These are phyloP conservation scores for Aureobasidium melanogenum DNA, from an alignment of 2,329 filamentous ascomycete genomes.

Conservation along the genomic window DNA sequence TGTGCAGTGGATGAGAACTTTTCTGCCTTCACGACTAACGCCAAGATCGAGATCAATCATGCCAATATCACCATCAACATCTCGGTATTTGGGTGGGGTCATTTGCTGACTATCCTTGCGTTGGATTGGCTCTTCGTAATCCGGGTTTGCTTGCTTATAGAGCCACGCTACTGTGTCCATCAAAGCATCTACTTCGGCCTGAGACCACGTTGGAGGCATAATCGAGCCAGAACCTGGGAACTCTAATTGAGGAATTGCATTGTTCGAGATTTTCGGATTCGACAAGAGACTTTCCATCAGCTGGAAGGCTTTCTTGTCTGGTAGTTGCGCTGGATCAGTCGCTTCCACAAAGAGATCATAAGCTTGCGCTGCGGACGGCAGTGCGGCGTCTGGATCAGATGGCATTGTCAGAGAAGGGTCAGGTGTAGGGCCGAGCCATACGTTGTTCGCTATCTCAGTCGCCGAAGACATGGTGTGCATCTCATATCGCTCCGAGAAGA, in stretches of 20 bases:
- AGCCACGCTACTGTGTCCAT: conserved; percentile 87
- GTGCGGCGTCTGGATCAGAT: conserved; percentile 39
- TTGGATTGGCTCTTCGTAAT: conserved; percentile 17
- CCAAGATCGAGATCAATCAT: conserved; percentile 34
- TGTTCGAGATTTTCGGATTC: conserved; percentile 14
- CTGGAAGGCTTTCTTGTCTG: conserved; percentile 57
- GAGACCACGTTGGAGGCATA: conserved; percentile 72
- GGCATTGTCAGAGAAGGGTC: conserved; percentile 48
- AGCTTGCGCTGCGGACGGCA: conserved; percentile 9
- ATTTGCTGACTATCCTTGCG: conserved; percentile 35
- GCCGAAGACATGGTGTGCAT: conserved; percentile 91
- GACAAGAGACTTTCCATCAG: conserved; percentile 49
- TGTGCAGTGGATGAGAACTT: conserved; percentile 82
- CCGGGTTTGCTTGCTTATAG: conserved; percentile 62
- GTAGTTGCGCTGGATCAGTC: conserved; percentile 71
- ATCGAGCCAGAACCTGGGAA: conserved; percentile 96
- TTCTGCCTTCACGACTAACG: conserved; percentile 40
- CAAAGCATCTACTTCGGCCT: conserved; percentile 73
- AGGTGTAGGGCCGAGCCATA: conserved; percentile 83
- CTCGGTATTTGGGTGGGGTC: conserved; percentile 26
- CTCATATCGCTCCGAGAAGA: conserved; percentile 77
- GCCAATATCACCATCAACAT: conserved; percentile 47
- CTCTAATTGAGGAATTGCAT: conserved; percentile 54
- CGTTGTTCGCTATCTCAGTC: conserved; percentile 80
- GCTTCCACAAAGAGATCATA: conserved; percentile 78